Evolutionary conservation across 2,329 filamentous ascomycete genomes (phyloP).

Genomic region (Aspergillus sp.): DNA sequence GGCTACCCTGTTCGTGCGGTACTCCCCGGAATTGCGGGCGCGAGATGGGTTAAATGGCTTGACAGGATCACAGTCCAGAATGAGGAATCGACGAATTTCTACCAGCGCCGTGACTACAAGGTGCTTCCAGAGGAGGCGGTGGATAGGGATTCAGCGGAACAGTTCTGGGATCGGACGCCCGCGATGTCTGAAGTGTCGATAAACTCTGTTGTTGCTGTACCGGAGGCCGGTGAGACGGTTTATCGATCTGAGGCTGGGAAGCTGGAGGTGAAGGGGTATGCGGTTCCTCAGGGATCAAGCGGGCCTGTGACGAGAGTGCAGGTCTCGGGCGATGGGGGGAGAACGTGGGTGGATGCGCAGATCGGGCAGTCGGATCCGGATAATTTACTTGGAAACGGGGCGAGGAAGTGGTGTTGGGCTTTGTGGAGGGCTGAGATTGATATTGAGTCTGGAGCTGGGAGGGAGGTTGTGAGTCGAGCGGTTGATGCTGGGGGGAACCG

Average conservation of each 20-base stretch:
- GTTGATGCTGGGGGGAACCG: constrained; percentile 55
- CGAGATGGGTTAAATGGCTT: constrained; percentile 45
- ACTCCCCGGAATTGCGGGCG: constrained; percentile 45
- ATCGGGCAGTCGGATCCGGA: constrained; percentile 25
- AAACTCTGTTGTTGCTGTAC: constrained; percentile 55
- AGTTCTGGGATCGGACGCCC: constrained; percentile 52
- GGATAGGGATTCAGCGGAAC: constrained; percentile 49
- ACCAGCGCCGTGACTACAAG: constrained; percentile 62
- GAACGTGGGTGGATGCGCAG: constrained; percentile 52
- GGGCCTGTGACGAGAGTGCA: constrained; percentile 57
- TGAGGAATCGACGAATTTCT: constrained; percentile 54
- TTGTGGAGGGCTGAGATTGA: constrained; percentile 53
- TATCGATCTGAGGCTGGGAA: constrained; percentile 37
- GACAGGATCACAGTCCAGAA: constrained; percentile 47
- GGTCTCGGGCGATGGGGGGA: constrained; percentile 51
- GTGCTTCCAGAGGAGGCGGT: constrained; percentile 54
- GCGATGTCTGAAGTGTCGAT: constrained; percentile 57
- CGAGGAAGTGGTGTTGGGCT: constrained; percentile 54
- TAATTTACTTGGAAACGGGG: neutral
- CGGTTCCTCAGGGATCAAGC: constrained; percentile 53
- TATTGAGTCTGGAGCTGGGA: constrained; percentile 42
- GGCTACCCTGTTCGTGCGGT: constrained; percentile 45
- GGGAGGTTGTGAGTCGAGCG: constrained; percentile 54
- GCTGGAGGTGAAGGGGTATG: constrained; percentile 56
- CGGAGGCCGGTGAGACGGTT: constrained; percentile 47